These are phyloP conservation scores for Tolypocladium amazonense DNA, from an alignment of 2,329 filamentous ascomycete species.

Conservation along the genomic window DNA sequence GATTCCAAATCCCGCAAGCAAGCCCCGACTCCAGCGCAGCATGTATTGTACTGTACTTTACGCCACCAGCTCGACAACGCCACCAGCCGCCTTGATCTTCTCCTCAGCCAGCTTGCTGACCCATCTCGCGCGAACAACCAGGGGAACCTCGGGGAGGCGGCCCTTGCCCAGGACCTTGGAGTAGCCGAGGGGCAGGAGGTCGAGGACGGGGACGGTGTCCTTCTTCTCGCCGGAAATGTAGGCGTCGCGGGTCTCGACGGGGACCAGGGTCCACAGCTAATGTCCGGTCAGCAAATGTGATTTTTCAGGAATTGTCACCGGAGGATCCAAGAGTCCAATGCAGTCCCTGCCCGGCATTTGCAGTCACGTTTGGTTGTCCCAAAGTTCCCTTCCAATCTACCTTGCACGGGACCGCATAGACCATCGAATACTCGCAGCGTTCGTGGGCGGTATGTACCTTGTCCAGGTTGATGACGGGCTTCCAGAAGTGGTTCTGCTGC, in stretches of 20 bases:
- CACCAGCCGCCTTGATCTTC: constrained; percentile 98
- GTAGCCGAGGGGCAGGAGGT: constrained; percentile 95
- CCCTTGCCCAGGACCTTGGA: constrained; percentile 99
- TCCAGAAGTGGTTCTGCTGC: constrained; percentile 93
- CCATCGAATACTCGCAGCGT: neutral
- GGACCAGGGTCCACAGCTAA: constrained; percentile 92
- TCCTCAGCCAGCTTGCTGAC: constrained; percentile 93
- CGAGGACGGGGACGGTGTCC: constrained; percentile 93
- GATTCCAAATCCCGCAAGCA: constrained; percentile 7
- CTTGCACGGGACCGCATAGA: neutral
- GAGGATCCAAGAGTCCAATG: neutral
- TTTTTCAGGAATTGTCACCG: neutral
- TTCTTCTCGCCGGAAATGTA: constrained; percentile 73
- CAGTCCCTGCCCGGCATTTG: neutral
- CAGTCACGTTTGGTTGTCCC: neutral
- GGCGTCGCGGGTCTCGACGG: constrained; percentile 82
- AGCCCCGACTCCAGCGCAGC: constrained; percentile 1
- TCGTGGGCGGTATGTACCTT: constrained; percentile 51
- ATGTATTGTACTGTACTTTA: constrained; percentile 30
- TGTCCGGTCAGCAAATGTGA: constrained; percentile 16
- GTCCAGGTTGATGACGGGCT: constrained; percentile 96
- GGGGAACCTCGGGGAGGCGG: constrained; percentile 80
- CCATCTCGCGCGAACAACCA: constrained; percentile 92
- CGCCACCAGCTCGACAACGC: constrained; percentile 90
- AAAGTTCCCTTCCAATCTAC: neutral